Percentiles rank a stretch among this genome's conserved stretches.
Evolutionary conservation across 371 early-diverging fungal genomes (phyloP).

Genomic region (Mucor piriformis): DNA sequence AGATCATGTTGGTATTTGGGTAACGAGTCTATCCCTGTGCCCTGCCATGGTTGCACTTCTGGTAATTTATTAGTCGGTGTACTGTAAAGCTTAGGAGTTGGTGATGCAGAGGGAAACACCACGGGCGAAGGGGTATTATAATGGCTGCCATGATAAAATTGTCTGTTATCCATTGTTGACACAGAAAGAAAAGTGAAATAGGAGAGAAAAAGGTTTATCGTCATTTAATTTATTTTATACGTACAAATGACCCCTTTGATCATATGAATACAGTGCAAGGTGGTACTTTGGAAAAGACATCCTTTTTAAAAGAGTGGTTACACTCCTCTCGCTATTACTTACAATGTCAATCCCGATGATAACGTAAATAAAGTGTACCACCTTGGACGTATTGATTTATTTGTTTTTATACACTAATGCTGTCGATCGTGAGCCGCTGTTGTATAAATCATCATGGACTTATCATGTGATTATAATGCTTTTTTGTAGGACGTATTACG

Average conservation of each 20-base stretch:
- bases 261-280: constrained; percentile 1
- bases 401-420: too few relatives aligned
- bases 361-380: background rate
- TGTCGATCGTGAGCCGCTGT: too few relatives aligned
- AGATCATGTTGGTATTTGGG: background rate
- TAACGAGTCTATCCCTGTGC: constrained; percentile 8
- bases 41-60: constrained; percentile 21
- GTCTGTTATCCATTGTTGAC: background rate
- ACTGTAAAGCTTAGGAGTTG: constrained; percentile 23
- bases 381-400: too few relatives aligned
- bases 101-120: constrained; percentile 26
- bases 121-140: constrained; percentile 22
- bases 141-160: background rate
- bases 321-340: background rate
- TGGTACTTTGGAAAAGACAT: background rate
- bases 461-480: too few relatives aligned
- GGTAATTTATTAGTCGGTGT: constrained; percentile 23
- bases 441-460: too few relatives aligned
- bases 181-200: background rate
- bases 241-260: constrained; percentile 5
- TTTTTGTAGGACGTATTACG: too few relatives aligned
- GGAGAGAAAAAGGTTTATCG: background rate
- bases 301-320: background rate
- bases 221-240: background rate
- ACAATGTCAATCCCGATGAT: background rate